Base-by-base conservation (phyloP, 2,329 filamentous ascomycete genomes). In the Pyrenophora seminiperda region DNA sequence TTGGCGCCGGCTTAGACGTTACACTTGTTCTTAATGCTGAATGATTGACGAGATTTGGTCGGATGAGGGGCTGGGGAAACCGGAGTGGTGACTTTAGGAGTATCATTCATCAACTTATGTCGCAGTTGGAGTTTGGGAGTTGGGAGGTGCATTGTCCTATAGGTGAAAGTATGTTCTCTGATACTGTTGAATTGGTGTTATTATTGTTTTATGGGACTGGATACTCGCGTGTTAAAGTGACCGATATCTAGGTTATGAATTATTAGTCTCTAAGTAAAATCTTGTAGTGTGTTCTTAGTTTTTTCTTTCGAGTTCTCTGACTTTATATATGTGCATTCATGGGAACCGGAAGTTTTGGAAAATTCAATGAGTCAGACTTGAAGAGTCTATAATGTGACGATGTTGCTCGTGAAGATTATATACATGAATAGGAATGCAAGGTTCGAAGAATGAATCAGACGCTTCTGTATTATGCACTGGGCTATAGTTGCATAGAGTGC, bases 21-120 rank as follows among this genome's bases (percentile, higher is more conserved):
- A 3, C 27, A 14, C 27, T 33, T 39, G 34, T 49, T 34, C 6
- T 44, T 49, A 18, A 14, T 29, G 30, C 33, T 40, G 14, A 47
- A 9, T n/a, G 4, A 5, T 24, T 7, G 13, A 3, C 5, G 17
- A 1, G 36, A 14, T 7, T 39, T 41, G 1, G n/a, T 18, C 15
- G 27, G 4, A 9, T 5, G 22, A 9, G 22, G 22, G 10, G 22
- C 5, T 5, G 7, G 22, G 10, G 22, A 7, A 7, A 24, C 7
- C 5, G 22, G 22, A 24, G 22, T 24, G 10, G 17, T 4, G 14
- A 9, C 17, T n/a, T 39, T 14, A 1, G 43, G 27, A 14, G 14
- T n/a, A 19, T 7, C 7, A 15, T 2, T 1, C 2, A 14, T 11
- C 18, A 15, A 17, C n/a, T 30, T 37, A 7, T 31, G 32, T 17